Base-by-base conservation (phyloP, 768 basidiomycete species). In the Termitomyces eurrhizus region DNA sequence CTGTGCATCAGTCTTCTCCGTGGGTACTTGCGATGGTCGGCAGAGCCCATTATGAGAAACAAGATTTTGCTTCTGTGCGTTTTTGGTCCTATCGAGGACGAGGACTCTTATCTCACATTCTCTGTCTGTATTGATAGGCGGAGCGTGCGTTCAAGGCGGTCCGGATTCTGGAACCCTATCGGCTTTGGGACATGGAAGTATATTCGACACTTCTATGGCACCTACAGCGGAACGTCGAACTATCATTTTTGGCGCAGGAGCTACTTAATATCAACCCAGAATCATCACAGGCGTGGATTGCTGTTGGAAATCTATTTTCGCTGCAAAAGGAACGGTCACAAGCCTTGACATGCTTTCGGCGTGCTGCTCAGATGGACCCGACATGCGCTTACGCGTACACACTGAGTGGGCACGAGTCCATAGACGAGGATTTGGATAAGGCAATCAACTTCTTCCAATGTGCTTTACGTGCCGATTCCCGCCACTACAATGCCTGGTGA, bases 401-500 rank as follows among this genome's bases (percentile, higher is more conserved):
- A 26, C 79, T 99, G 61, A 94, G 93, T 69, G 97, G 97, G 54
- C 95, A 98, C 74, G 97, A 99, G 80, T 92, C 89, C 35, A 86
- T 98, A 67, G 92, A 98, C 75, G 96, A 98, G 68, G 94, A 98
- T 78, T 79, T 93, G 65, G 92, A 96, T 68, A 88, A 89, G 74
- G 95, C 95, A 41, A 87, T 95, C 65, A 85, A 83, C 62, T 95
- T 92, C 78, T 99, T 95, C 72, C 87, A 97, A 73, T 87, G 85
- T 59, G 96, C 96, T 42, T 81, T 99, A 73, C 86, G 92, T 75
- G 88, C 90, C 60, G 95, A 98, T 78, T 77, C 85, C 68, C 87
- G 93, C 75, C 94, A 97, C 75, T 99, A 98, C 75, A 96, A 97
- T 76, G 97, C 97, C 57, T 98, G 97, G 97, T 97, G 73, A 73